These are phyloP conservation scores for Trematosphaeria pertusa DNA, from an alignment of 2,329 filamentous ascomycete species.

Conservation along the genomic window DNA sequence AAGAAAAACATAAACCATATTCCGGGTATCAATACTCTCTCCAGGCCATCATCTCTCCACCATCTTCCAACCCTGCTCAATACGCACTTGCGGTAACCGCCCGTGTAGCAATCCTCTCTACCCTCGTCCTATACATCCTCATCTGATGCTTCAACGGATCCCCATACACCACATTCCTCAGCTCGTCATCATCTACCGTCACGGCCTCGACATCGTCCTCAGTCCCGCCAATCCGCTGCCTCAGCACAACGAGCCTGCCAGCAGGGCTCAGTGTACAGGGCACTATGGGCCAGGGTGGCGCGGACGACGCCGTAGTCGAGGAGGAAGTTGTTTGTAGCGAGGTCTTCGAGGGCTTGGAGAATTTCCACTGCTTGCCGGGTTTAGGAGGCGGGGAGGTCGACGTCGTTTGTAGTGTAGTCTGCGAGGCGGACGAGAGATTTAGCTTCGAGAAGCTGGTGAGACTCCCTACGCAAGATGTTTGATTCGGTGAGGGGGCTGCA, in stretches of 20 bases:
- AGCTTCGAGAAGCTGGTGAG: slow-evolving; percentile 33
- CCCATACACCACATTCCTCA: slow-evolving; percentile 77
- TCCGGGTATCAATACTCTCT: too few species aligned
- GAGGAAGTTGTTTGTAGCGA: slow-evolving; percentile 26
- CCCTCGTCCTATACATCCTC: slow-evolving; percentile 74
- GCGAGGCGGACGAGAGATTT: slow-evolving; percentile 25
- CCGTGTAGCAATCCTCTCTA: slow-evolving; percentile 74
- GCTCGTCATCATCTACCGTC: slow-evolving; percentile 69
- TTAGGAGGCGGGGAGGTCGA: slow-evolving; percentile 12
- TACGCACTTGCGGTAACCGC: slow-evolving; percentile 67
- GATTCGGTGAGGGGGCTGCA: slow-evolving; percentile 56
- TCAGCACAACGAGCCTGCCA: slow-evolving; percentile 71
- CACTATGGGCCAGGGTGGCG: slow-evolving; percentile 69
- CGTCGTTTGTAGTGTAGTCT: slow-evolving; percentile 9
- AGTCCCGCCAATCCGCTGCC: slow-evolving; percentile 50
- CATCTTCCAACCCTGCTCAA: too few species aligned
- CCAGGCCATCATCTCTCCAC: too few species aligned
- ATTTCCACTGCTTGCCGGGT: slow-evolving; percentile 9
- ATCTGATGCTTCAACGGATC: slow-evolving; percentile 83
- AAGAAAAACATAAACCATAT: too few species aligned
- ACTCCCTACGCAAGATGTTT: slow-evolving; percentile 14
- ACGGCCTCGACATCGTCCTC: slow-evolving; percentile 69
- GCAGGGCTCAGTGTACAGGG: slow-evolving; percentile 72
- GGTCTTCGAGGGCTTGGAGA: slow-evolving; percentile 28
- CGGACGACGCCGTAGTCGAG: slow-evolving; percentile 18